Evolutionary conservation across 164 flowering plant species (phyloP), one percentile per base, ranked within the genome.

Genomic region (Annona squamosa): DNA sequence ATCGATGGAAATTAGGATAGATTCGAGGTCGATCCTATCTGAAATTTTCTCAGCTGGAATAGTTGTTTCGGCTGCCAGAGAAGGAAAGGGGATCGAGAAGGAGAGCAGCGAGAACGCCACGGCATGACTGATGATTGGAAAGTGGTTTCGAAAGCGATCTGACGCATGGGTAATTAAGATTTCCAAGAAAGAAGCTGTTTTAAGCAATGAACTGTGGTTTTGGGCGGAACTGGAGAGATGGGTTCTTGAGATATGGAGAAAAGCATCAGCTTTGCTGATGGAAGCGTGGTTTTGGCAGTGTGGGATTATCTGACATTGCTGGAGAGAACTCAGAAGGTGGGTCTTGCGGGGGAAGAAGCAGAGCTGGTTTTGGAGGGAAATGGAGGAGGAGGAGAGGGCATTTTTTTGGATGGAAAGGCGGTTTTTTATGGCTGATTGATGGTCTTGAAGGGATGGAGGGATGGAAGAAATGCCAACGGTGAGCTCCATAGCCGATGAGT

Each of bases 1-100:
- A 72, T 94, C 99, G 62, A 94, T 81, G 5, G 99, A 77, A 44
- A 91, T 73, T 19, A 94, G n/a, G 42, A 91, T 74, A 1, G 90
- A 75, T 70, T 94, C 99, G 65, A 94, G 62, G 79, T 79, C 84
- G 59, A 94, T 87, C 70, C 80, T 92, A 72, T 77, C 80, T 1
- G 88, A 72, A 2, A 65, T 72, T 68, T 76, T 79, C 71, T 82
- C 87, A 65, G 79, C 16, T 4, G 84, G 65, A 73, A 69, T 56
- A 4, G 72, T 47, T 0, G 78, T 26, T 74, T 90, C 91, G 46
- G 86, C 75, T 48, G 95, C 94, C 63, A 80, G 65, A 73, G 79
- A 76, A 46, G 91, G 83, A 62, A 84, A 70, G 47, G 88, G 78
- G 68, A 75, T 19, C 63, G 78, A 70, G 69, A 82, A 69, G 3